Percentiles rank a stretch among this genome's conserved stretches.
Evolutionary conservation across 331 rosid species (phyloP).

Genomic region (Prunus yedoensis): DNA sequence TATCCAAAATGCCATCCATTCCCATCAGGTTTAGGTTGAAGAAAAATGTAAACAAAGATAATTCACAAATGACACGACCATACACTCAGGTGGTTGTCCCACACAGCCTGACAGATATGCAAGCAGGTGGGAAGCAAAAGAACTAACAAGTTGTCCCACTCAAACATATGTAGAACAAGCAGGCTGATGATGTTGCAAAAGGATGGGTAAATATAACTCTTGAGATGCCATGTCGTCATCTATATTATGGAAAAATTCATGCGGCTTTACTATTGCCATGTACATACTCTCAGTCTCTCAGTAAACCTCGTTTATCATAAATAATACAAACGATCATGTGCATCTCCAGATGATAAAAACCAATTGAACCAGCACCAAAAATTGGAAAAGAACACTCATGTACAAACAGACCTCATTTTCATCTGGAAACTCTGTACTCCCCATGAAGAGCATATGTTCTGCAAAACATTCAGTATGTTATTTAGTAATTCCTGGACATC

Average conservation of each 20-base stretch:
- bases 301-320: background rate
- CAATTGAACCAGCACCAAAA: slow-evolving; percentile 4
- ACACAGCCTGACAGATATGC: background rate
- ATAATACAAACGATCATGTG: background rate
- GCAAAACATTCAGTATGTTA: slow-evolving; percentile 32
- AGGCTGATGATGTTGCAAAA: background rate
- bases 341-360: background rate
- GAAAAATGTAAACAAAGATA: too few relatives aligned
- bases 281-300: background rate
- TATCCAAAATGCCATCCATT: background rate
- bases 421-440: slow-evolving; percentile 88
- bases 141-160: slow-evolving; percentile 6
- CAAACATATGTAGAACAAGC: background rate
- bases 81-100: background rate
- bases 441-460: slow-evolving; percentile 99
- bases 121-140: background rate
- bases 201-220: background rate
- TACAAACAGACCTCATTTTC: slow-evolving; percentile 85
- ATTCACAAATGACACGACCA: background rate
- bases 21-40: background rate
- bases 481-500: background rate
- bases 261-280: background rate
- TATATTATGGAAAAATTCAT: background rate
- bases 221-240: background rate
- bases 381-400: slow-evolving; percentile 2